Conservation (phyloP, 2,329 filamentous ascomycete species). For the Ascochyta clinopodiicola region DNA sequence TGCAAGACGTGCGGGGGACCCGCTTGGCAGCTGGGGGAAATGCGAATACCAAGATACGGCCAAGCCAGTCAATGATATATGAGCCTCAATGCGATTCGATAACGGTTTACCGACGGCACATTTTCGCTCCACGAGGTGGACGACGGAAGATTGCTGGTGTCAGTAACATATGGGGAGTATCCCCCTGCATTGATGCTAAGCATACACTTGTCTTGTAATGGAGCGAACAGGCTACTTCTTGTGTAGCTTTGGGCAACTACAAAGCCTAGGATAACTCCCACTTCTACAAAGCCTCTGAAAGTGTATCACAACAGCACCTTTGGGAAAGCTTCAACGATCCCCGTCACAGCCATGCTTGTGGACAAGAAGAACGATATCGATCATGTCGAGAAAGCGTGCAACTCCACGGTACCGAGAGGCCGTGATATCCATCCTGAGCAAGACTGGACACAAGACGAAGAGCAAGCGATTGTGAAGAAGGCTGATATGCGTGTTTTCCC, state of each 20-base stretch:
- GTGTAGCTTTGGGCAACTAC: not conserved
- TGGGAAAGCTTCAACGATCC: not conserved
- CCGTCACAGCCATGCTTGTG: conserved; percentile 1
- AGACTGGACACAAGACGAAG: conserved; percentile 43
- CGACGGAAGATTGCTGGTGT: not conserved
- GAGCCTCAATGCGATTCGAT: not conserved
- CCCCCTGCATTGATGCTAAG: not conserved
- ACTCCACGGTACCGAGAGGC: not conserved
- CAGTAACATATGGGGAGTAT: not conserved
- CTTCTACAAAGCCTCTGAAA: not conserved
- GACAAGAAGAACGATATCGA: conserved; percentile 21
- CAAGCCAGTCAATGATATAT: conserved; percentile 9
- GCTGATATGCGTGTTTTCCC: conserved; percentile 42
- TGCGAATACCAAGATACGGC: conserved; percentile 3
- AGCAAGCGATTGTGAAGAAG: conserved; percentile 37
- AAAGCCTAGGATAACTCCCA: not conserved
- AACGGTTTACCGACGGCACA: not conserved
- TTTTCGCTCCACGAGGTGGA: not conserved
- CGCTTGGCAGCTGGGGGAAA: conserved; percentile 7
- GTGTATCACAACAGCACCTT: not conserved
- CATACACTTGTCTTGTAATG: not conserved
- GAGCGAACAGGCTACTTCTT: conserved; percentile 1
- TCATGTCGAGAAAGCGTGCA: conserved; percentile 21
- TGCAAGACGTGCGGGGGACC: conserved; percentile 5
- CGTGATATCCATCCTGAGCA: conserved; percentile 17